These are phyloP conservation scores for Mytilinidion resinicola DNA, from an alignment of 495 filamentous ascomycete species.

Conservation along the genomic window DNA sequence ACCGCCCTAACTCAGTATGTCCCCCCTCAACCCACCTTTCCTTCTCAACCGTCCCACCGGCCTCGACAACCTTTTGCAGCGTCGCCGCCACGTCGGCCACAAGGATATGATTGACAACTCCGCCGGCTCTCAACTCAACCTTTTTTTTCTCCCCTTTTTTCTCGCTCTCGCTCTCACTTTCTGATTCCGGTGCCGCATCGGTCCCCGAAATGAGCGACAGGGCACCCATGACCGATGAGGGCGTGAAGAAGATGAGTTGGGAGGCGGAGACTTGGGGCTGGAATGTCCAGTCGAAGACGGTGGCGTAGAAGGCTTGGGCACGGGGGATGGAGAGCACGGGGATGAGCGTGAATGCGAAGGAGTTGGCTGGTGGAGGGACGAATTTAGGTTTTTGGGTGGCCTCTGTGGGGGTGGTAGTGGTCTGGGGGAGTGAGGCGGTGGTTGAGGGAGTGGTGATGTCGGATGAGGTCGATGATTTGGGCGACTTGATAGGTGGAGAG, in stretches of 20 bases:
- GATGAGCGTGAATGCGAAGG: neutral
- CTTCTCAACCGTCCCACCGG: constrained; percentile 3
- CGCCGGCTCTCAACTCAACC: neutral
- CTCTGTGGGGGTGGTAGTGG: neutral
- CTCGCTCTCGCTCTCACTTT: too few relatives aligned
- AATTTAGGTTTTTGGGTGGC: neutral
- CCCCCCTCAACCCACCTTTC: constrained; percentile 1
- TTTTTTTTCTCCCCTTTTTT: neutral
- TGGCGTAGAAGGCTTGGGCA: constrained; percentile 1
- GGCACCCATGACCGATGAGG: constrained; percentile 2
- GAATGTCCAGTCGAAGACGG: constrained; percentile 5
- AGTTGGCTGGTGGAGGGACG: neutral
- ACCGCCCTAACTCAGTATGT: neutral
- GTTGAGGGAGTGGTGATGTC: neutral
- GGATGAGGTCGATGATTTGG: neutral
- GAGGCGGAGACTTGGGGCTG: neutral
- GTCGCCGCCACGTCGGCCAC: constrained; percentile 2
- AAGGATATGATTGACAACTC: neutral
- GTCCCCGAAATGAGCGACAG: neutral
- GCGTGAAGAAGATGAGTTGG: constrained; percentile 5
- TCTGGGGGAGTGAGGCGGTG: neutral
- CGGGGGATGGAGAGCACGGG: neutral
- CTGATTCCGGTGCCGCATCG: neutral
- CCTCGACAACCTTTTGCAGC: constrained; percentile 1
- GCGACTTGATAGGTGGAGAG: neutral